phyloP scores from a whole-genome alignment of 2,329 filamentous ascomycete species.

The Penicillium sumatraense region DNA sequence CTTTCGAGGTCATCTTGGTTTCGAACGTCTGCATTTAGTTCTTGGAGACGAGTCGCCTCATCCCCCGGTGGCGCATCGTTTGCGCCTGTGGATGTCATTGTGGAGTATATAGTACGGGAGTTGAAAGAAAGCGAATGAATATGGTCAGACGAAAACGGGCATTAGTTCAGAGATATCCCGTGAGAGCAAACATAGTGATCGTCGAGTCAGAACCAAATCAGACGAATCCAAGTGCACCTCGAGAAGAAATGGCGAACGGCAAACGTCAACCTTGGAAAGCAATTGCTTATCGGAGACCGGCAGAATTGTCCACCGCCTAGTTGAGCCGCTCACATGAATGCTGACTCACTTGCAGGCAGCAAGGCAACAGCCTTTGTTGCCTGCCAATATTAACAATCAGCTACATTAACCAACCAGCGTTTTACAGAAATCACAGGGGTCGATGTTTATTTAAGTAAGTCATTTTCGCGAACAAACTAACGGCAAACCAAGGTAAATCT shows the following conservation, averaged over 20 bases:
- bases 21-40: conserved; percentile 71
- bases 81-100: conserved; percentile 11
- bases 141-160: not conserved
- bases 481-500: no score
- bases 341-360: not conserved
- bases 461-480: no score
- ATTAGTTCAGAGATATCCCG: not conserved
- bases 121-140: conserved; percentile 4
- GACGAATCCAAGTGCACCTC: not conserved
- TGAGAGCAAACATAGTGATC: conserved; percentile 2
- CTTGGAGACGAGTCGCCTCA: conserved; percentile 65
- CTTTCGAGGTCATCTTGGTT: conserved; percentile 90
- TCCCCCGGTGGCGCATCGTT: conserved; percentile 37
- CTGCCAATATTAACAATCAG: not conserved
- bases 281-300: conserved; percentile 6
- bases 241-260: not conserved
- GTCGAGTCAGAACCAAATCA: not conserved
- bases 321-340: not conserved
- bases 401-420: no score
- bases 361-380: no score
- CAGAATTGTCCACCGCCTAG: conserved; percentile 18
- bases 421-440: no score
- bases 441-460: no score
- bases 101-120: not conserved
- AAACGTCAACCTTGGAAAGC: not conserved